Conservation (phyloP, 805 yeast genomes). For the Cyberlindnera mycetangii region DNA sequence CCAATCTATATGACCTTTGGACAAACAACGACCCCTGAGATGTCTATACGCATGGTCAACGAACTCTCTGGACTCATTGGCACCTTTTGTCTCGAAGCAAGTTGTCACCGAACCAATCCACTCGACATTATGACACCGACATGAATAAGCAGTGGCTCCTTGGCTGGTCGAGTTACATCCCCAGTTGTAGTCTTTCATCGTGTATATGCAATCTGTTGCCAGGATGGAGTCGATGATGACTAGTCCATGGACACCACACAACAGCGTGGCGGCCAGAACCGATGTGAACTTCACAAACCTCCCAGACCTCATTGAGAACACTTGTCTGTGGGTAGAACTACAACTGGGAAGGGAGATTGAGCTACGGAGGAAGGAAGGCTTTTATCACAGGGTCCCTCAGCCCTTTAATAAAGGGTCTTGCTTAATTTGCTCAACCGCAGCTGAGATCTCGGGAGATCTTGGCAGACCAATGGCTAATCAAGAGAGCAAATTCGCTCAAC, state of each 20-base stretch:
- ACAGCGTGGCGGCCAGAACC: background rate
- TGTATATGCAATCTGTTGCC: slow-evolving; percentile 41
- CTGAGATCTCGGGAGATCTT: too few relatives aligned
- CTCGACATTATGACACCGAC: slow-evolving; percentile 40
- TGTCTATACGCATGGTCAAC: slow-evolving; percentile 40
- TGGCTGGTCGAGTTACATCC: slow-evolving; percentile 38
- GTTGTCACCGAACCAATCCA: slow-evolving; percentile 44
- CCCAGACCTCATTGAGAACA: too few relatives aligned
- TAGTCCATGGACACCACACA: slow-evolving; percentile 8
- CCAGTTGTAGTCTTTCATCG: slow-evolving; percentile 39
- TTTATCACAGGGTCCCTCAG: too few relatives aligned
- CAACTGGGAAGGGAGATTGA: too few relatives aligned
- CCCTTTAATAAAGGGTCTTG: too few relatives aligned
- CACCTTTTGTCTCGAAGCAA: slow-evolving; percentile 37
- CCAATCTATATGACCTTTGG: slow-evolving; percentile 34
- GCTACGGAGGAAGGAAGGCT: too few relatives aligned
- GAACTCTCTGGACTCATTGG: slow-evolving; percentile 22
- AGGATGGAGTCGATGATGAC: slow-evolving; percentile 35
- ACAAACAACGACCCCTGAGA: slow-evolving; percentile 34
- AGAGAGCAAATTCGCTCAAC: too few relatives aligned
- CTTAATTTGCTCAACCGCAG: too few relatives aligned
- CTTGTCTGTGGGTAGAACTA: too few relatives aligned
- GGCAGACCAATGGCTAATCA: too few relatives aligned
- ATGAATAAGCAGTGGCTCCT: slow-evolving; percentile 33
- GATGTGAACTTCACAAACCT: too few relatives aligned